Evolutionary conservation across 495 filamentous ascomycete genomes (phyloP), one percentile per base, ranked within the genome.

Genomic region (Penicillium desertorum): DNA sequence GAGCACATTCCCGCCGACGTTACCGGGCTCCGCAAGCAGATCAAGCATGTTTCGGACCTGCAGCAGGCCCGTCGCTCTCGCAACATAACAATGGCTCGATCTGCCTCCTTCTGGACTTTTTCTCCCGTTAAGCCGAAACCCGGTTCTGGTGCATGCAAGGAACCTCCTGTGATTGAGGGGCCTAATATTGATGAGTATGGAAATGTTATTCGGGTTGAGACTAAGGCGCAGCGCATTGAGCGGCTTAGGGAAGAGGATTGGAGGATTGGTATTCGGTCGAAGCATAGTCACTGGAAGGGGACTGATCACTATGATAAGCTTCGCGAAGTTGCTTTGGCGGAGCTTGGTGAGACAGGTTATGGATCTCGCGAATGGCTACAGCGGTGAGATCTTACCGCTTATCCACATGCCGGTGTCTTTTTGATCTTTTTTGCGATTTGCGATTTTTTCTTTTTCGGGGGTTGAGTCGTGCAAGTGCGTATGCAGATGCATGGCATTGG

Each of bases 61-160:
- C 73, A 75, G 51, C 54, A 62, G 2, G 23, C 61, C 5, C 73
- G 62, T n/a, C 58, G 62, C 14, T 42, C 59, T 2, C 68, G 62
- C 34, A 56, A 54, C 10, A 3, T 20, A 9, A 19, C 17, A 2
- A 47, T 72, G 34, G 57, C 54, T 1, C 73, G 69, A 4, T 66
- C 66, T 9, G 59, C 58, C 0, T 79, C 74, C 0, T 77, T 76
- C 54, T 79, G 76, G 76, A 76, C 61, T 30, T 78, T 79, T 49
- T 61, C 62, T 34, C 65, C 65, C 10, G 32, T 71, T 25, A 65
- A 65, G 19, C 16, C 42, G n/a, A 45, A 46, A 5, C 46, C 58
- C 16, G 34, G 42, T 16, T 27, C 54, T 8, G 46, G 34, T 3
- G 30, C 19, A 22, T 44, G 36, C 0, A 5, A 23, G 10, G 11